Percentiles rank a stretch among this genome's conserved stretches.
Evolutionary conservation across 371 early-diverging fungal genomes (phyloP).

Genomic region (Mortierella sp.): DNA sequence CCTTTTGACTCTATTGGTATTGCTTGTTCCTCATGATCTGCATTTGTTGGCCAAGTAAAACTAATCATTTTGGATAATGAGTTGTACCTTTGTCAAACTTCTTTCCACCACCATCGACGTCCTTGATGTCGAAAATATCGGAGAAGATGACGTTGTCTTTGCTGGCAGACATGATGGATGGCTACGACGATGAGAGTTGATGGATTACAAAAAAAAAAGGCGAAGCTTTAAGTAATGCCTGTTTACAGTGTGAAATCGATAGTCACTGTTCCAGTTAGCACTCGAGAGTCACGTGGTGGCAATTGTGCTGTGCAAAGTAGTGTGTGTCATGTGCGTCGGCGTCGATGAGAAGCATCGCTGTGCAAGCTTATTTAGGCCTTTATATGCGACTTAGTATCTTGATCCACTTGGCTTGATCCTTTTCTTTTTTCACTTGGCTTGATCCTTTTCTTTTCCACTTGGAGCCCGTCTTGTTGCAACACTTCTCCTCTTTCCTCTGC

Average conservation of each 20-base stretch:
- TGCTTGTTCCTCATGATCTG: not conserved
- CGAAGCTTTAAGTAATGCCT: not conserved
- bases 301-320: too few species aligned
- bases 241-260: not conserved
- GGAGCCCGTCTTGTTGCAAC: too few species aligned
- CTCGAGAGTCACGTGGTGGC: not conserved
- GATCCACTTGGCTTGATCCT: too few species aligned
- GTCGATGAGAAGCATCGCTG: too few species aligned
- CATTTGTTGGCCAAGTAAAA: not conserved
- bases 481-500: slow-evolving; percentile 6
- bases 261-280: not conserved
- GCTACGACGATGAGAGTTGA: not conserved
- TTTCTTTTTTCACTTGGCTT: too few species aligned
- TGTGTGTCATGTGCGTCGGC: too few species aligned
- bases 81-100: slow-evolving; percentile 90
- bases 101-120: slow-evolving; percentile 91
- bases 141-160: slow-evolving; percentile 84
- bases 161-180: slow-evolving; percentile 61
- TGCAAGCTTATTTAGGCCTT: too few species aligned
- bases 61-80: not conserved
- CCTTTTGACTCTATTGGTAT: too few species aligned
- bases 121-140: slow-evolving; percentile 90
- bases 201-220: not conserved
- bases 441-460: too few species aligned
- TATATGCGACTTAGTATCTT: too few species aligned